A percentile compares a stretch with the other conserved stretches of the same genome.
Conservation (phyloP, 148 eudicot genomes). For the Cornus kousa region DNA sequence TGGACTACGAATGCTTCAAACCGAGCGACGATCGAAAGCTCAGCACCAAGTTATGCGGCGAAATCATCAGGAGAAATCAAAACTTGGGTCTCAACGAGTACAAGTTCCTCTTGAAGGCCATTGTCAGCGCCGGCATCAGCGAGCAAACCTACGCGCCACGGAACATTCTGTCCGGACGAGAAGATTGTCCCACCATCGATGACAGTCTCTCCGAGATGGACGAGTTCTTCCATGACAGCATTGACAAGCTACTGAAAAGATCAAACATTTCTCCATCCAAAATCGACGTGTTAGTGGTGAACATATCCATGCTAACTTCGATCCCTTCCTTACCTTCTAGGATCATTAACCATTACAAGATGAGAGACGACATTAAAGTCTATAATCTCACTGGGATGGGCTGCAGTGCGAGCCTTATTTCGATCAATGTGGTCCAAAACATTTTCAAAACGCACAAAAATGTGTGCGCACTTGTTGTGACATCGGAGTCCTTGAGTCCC, state of each 20-base stretch:
- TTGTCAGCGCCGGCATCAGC: slow-evolving; percentile 76
- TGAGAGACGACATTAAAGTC: slow-evolving; percentile 66
- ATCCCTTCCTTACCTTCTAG: slow-evolving; percentile 56
- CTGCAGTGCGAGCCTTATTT: slow-evolving; percentile 79
- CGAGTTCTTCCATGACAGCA: slow-evolving; percentile 56
- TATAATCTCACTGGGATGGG: slow-evolving; percentile 89
- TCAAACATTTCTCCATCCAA: slow-evolving; percentile 42
- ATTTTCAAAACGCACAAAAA: slow-evolving; percentile 37
- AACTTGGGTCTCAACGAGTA: slow-evolving; percentile 64
- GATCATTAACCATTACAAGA: slow-evolving; percentile 59
- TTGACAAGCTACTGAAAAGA: slow-evolving; percentile 42
- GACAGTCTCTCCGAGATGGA: slow-evolving; percentile 65
- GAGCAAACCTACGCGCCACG: slow-evolving; percentile 74
- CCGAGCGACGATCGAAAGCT: slow-evolving; percentile 56
- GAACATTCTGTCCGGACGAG: slow-evolving; percentile 56
- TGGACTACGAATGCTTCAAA: slow-evolving; percentile 64
- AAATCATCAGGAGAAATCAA: slow-evolving; percentile 52
- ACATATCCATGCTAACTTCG: slow-evolving; percentile 64
- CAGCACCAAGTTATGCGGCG: slow-evolving; percentile 52
- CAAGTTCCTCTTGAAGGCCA: slow-evolving; percentile 68
- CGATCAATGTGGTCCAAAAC: slow-evolving; percentile 48
- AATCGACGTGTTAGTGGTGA: slow-evolving; percentile 74
- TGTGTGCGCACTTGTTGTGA: slow-evolving; percentile 56
- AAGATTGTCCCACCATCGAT: slow-evolving; percentile 33
- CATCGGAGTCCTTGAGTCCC: slow-evolving; percentile 67